These are phyloP conservation scores for Globisporangium uncinulatum DNA, from an alignment of 352 stramenopile genomes.

Conservation along the genomic window DNA sequence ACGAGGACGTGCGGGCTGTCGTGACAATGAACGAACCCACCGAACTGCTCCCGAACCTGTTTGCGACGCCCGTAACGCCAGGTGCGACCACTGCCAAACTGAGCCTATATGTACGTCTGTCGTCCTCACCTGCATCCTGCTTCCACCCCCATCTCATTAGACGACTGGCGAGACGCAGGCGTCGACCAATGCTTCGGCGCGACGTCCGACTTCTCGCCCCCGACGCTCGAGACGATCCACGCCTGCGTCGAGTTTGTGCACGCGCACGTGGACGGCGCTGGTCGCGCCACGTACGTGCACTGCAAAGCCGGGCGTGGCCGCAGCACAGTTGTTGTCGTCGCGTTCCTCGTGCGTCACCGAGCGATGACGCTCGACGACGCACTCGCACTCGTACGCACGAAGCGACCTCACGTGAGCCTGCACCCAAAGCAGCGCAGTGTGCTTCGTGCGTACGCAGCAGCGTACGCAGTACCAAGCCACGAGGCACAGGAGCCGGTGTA, in stretches of 20 bases:
- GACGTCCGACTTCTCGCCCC: slow-evolving; percentile 63
- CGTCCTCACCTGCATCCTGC: background rate
- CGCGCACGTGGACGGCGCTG: slow-evolving; percentile 38
- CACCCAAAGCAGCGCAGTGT: slow-evolving; percentile 54
- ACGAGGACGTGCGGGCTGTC: slow-evolving; percentile 50
- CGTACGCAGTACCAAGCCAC: background rate
- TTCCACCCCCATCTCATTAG: too few species aligned
- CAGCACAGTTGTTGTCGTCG: slow-evolving; percentile 68
- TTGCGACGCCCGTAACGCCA: slow-evolving; percentile 53
- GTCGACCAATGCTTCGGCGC: slow-evolving; percentile 59
- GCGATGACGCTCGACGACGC: slow-evolving; percentile 49
- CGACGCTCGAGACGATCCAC: slow-evolving; percentile 55
- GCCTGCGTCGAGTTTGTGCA: slow-evolving; percentile 64
- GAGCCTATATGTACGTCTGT: background rate
- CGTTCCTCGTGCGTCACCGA: slow-evolving; percentile 62
- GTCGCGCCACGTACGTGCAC: slow-evolving; percentile 72
- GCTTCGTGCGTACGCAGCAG: slow-evolving; percentile 30
- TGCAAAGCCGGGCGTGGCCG: slow-evolving; percentile 75
- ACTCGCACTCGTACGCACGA: slow-evolving; percentile 40
- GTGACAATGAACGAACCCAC: slow-evolving; percentile 77
- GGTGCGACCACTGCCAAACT: slow-evolving; percentile 22
- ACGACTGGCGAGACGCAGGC: slow-evolving; percentile 39
- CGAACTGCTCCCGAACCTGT: slow-evolving; percentile 61
- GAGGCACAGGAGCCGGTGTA: too few species aligned
- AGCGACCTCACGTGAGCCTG: slow-evolving; percentile 60